phyloP scores from a whole-genome alignment of 2,329 filamentous ascomycete species.

The Apiospora sp. region DNA sequence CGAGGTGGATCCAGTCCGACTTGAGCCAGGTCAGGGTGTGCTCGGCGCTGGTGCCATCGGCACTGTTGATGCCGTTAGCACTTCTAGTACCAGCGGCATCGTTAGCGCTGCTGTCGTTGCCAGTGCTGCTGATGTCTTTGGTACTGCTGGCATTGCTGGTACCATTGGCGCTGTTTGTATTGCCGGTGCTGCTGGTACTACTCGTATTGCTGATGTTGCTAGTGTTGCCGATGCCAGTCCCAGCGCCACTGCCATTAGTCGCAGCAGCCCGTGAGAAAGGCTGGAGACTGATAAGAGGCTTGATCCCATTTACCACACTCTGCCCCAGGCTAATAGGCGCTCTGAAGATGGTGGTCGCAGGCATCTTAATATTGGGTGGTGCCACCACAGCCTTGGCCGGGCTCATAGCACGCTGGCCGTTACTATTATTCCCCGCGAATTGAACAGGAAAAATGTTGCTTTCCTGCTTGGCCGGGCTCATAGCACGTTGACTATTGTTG shows the following conservation, averaged over 20 bases:
- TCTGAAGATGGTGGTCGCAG: not conserved
- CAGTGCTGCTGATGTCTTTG: not conserved
- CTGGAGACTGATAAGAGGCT: not conserved
- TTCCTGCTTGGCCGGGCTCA: slow-evolving; percentile 3
- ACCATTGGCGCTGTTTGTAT: too few species aligned
- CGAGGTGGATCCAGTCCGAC: slow-evolving; percentile 62
- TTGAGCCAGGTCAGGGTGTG: slow-evolving; percentile 52
- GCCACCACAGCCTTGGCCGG: not conserved
- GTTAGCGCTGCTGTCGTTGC: too few species aligned
- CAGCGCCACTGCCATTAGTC: not conserved
- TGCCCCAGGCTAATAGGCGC: not conserved
- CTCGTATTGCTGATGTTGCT: not conserved
- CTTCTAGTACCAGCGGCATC: too few species aligned
- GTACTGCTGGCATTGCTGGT: too few species aligned
- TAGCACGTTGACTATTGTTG: not conserved
- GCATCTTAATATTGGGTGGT: not conserved
- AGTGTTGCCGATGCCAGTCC: not conserved
- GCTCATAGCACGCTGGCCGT: not conserved
- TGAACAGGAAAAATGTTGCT: slow-evolving; percentile 9
- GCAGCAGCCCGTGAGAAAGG: not conserved
- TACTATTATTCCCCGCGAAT: slow-evolving; percentile 7
- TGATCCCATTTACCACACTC: not conserved
- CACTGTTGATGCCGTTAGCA: not conserved
- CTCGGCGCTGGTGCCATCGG: not conserved
- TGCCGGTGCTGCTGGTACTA: not conserved